These are phyloP conservation scores for Pholiota microspora DNA, from an alignment of 768 basidiomycete species.

Conservation along the genomic window DNA sequence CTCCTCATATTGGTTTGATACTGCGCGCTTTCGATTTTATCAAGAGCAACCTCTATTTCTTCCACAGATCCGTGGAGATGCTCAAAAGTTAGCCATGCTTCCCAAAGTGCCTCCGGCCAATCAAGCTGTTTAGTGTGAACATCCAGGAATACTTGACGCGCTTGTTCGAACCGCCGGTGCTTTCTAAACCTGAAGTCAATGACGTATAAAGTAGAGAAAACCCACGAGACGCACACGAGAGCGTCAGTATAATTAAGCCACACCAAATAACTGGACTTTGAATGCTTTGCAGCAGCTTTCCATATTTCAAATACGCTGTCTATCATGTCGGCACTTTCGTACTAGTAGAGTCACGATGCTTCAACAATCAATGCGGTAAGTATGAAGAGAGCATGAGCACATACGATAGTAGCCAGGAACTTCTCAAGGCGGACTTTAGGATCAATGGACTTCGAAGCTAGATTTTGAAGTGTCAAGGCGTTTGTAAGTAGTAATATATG, in stretches of 20 bases:
- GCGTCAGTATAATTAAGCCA: slow-evolving; percentile 78
- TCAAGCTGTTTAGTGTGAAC: slow-evolving; percentile 75
- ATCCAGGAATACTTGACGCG: slow-evolving; percentile 65
- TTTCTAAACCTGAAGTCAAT: slow-evolving; percentile 34
- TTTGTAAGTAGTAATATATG: background rate
- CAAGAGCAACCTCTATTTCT: slow-evolving; percentile 59
- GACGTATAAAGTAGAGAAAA: background rate
- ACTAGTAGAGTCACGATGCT: slow-evolving; percentile 31
- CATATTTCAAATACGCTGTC: slow-evolving; percentile 61
- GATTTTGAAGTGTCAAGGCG: background rate
- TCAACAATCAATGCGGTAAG: background rate
- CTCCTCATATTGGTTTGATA: slow-evolving; percentile 60
- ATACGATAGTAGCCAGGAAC: slow-evolving; percentile 72
- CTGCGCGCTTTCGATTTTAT: slow-evolving; percentile 64
- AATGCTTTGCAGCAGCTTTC: slow-evolving; percentile 62
- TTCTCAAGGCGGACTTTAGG: slow-evolving; percentile 79
- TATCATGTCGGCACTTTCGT: slow-evolving; percentile 42
- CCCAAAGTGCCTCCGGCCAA: slow-evolving; percentile 95
- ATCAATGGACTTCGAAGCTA: slow-evolving; percentile 71
- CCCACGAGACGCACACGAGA: slow-evolving; percentile 53
- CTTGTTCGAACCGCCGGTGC: slow-evolving; percentile 51
- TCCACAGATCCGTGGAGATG: slow-evolving; percentile 73
- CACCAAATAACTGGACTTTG: slow-evolving; percentile 68
- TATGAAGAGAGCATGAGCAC: slow-evolving; percentile 25
- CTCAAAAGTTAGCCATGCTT: slow-evolving; percentile 88